Evolutionary conservation across 192 early-diverging fungal species (phyloP).

Genomic region (Paraglomus brasilianum): DNA sequence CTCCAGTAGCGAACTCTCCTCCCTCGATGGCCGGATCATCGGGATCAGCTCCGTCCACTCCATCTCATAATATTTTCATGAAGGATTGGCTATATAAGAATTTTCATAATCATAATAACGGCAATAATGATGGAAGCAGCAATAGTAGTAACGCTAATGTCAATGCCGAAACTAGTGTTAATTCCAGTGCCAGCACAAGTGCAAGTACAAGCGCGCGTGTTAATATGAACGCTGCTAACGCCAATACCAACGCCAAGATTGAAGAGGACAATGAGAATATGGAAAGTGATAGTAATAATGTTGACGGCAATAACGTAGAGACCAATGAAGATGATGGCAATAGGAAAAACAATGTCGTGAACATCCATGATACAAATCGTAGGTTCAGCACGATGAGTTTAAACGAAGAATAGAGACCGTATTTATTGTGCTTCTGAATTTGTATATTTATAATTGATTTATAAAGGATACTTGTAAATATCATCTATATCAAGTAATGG

Average conservation of each 20-base stretch:
- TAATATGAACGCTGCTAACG: too few species aligned
- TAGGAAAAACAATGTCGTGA: neutral
- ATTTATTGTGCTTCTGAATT: neutral
- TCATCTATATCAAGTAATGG: too few species aligned
- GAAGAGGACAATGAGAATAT: neutral
- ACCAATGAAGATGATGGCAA: neutral
- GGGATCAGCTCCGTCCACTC: neutral
- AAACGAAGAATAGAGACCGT: conserved; percentile 13
- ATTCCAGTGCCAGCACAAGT: too few species aligned
- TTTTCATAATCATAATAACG: too few species aligned
- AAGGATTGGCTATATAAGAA: too few species aligned
- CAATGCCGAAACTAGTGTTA: too few species aligned
- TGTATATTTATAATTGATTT: too few species aligned
- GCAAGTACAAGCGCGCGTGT: too few species aligned
- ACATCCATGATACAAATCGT: conserved; percentile 30
- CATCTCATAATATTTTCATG: neutral
- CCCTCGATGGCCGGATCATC: neutral
- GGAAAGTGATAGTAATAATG: conserved; percentile 5
- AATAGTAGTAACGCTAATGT: too few species aligned
- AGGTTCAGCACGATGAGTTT: conserved; percentile 28
- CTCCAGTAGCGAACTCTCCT: neutral
- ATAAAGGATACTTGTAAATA: too few species aligned
- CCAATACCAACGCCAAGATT: too few species aligned
- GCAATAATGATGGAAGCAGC: too few species aligned
- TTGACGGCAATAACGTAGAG: neutral